phyloP scores from a whole-genome alignment of 2,329 filamentous ascomycete genomes.

The Colletotrichum sp. region DNA sequence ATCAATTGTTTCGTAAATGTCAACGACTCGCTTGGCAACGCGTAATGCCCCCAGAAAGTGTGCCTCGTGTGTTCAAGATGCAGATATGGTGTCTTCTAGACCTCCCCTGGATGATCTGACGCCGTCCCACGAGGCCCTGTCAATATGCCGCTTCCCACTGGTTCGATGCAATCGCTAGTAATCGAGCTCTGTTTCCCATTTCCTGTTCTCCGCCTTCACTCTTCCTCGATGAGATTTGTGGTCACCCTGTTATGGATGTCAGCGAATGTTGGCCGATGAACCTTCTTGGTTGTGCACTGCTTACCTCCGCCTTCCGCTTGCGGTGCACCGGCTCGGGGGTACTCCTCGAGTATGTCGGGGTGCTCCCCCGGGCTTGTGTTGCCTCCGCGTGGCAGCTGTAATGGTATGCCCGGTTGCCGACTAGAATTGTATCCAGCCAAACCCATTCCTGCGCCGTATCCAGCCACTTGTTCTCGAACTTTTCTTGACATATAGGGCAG shows the following conservation, averaged over 20 bases:
- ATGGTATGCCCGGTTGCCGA: conserved; percentile 84
- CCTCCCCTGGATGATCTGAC: neutral
- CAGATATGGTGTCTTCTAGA: neutral
- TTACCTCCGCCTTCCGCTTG: conserved; percentile 77
- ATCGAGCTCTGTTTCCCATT: conserved; percentile 14
- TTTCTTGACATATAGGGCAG: conserved; percentile 95
- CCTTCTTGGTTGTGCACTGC: conserved; percentile 23
- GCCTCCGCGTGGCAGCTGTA: conserved; percentile 88
- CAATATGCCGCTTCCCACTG: neutral
- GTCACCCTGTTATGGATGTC: conserved; percentile 34
- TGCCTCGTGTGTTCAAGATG: neutral
- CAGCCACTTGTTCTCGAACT: conserved; percentile 90
- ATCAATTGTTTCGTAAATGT: neutral
- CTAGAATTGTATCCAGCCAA: conserved; percentile 85
- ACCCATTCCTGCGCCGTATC: conserved; percentile 96
- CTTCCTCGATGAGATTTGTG: conserved; percentile 31
- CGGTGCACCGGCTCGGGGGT: conserved; percentile 72
- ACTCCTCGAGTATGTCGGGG: conserved; percentile 45
- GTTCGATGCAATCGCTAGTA: neutral
- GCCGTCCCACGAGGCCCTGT: neutral
- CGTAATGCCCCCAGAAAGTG: neutral
- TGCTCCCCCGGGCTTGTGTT: conserved; percentile 64
- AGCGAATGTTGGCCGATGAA: conserved; percentile 13
- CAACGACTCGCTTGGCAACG: neutral
- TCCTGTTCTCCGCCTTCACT: conserved; percentile 29